phyloP scores from a whole-genome alignment of 2,329 filamentous ascomycete genomes.

The Penicillium polonicum region DNA sequence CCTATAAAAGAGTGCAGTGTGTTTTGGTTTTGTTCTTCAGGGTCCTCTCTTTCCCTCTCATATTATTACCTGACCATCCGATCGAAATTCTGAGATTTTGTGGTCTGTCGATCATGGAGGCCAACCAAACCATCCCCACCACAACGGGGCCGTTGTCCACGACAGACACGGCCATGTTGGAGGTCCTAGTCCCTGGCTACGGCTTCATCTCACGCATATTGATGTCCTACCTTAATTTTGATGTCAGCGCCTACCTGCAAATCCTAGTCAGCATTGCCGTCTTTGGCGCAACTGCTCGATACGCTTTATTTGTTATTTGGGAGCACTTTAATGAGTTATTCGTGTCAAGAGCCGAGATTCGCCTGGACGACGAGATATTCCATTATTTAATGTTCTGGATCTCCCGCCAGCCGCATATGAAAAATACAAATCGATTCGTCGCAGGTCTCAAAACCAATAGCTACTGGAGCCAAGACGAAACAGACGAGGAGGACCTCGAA shows the following conservation, averaged over 20 bases:
- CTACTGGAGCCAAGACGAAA: conserved; percentile 24
- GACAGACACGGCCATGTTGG: conserved; percentile 45
- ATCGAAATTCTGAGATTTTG: neutral
- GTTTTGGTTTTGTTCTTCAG: neutral
- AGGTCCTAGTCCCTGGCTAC: conserved; percentile 66
- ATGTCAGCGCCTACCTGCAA: conserved; percentile 63
- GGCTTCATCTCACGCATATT: conserved; percentile 56
- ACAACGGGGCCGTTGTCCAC: conserved; percentile 14
- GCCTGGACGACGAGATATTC: conserved; percentile 70
- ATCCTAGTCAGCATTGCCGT: conserved; percentile 53
- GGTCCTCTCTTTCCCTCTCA: neutral
- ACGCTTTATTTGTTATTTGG: conserved; percentile 52
- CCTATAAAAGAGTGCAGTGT: neutral
- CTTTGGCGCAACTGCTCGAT: conserved; percentile 54
- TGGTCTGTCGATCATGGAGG: conserved; percentile 16
- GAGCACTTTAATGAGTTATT: conserved; percentile 54
- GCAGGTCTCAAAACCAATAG: conserved; percentile 60
- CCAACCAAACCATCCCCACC: conserved; percentile 16
- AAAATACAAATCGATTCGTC: conserved; percentile 60
- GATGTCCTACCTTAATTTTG: conserved; percentile 59
- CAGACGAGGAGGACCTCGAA: conserved; percentile 23
- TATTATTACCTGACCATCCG: neutral
- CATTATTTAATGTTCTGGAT: conserved; percentile 72
- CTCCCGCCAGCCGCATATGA: conserved; percentile 60
- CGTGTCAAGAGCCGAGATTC: conserved; percentile 65